Conservation (phyloP, 805 yeast genomes). For the Tetrapisispora pingtungensis region DNA sequence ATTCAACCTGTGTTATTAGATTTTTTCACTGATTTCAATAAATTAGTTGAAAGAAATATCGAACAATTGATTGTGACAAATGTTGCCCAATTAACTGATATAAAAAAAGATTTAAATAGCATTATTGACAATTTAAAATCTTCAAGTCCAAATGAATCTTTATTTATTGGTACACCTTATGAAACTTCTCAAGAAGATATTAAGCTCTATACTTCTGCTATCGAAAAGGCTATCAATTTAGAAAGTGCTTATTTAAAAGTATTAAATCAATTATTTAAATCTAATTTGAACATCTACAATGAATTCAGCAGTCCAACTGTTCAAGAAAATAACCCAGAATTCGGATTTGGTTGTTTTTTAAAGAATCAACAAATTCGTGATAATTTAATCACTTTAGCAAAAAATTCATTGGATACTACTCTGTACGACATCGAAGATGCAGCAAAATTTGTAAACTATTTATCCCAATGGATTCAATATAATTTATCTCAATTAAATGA, state of each 20-base stretch:
- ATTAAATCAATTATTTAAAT: conserved; percentile 51
- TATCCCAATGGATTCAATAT: conserved; percentile 63
- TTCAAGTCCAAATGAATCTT: conserved; percentile 49
- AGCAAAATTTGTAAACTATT: conserved; percentile 40
- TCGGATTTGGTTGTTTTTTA: conserved; percentile 71
- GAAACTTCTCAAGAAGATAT: conserved; percentile 1
- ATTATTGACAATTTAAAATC: conserved; percentile 42
- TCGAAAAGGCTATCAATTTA: conserved; percentile 40
- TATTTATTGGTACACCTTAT: conserved; percentile 42
- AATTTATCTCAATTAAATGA: conserved; percentile 31
- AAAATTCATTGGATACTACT: conserved; percentile 35
- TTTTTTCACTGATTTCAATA: conserved; percentile 48
- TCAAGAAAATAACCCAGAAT: conserved; percentile 64
- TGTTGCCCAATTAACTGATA: conserved; percentile 25
- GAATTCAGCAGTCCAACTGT: conserved; percentile 38
- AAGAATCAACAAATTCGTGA: conserved; percentile 43
- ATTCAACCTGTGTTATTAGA: conserved; percentile 71
- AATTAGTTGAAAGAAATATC: conserved; percentile 38
- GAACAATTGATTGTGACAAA: conserved; percentile 46
- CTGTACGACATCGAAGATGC: conserved; percentile 36
- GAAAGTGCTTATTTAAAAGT: conserved; percentile 75
- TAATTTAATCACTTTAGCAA: conserved; percentile 37
- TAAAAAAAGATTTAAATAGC: conserved; percentile 33
- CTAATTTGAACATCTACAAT: conserved; percentile 51
- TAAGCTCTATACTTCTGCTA: conserved; percentile 11